Evolutionary conservation across 2,329 filamentous ascomycete species (phyloP), one percentile per base, ranked within the genome.

Genomic region (Stemphylium beticola): DNA sequence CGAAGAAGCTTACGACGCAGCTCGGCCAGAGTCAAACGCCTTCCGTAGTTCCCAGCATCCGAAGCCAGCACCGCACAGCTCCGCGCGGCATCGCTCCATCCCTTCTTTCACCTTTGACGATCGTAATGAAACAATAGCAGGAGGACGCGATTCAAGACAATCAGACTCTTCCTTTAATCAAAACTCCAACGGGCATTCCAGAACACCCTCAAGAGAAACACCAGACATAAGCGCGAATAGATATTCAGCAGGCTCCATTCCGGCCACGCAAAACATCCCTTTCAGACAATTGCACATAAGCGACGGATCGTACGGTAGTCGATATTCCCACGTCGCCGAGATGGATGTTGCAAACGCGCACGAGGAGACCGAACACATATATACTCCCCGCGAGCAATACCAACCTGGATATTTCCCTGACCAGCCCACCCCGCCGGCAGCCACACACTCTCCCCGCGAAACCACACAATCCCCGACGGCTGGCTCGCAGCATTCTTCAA

Each of bases 171-270:
- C 73, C 34, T 55, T 72, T 17, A 59, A 60, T 32, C 60, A 66
- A 11, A 76, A 70, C 53, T 73, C 71, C 10, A 55, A 56, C 20
- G 67, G 68, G 4, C 73, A 76, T 57, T 76, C 74, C 22, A 69
- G 71, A 57, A 71, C 69, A 37, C 61, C 66, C 0, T 76, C 74
- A 4, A 57, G 72, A 53, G 74, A 76, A 29, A 72, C 67, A 17
- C 60, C 67, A 38, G 71, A 74, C 41, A 60, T 58, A n/a, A 57
- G 33, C 26, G 57, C 57, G 37, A 56, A 60, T 31, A 60, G 64
- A 51, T 59, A 71, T 49, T 68, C 64, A 4, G 60, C 54, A 44
- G 57, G 57, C 44, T 58, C 64, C 26, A 53, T 72, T 34, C 62
- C 71, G 15, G 55, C 72, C 17, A 69, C 72, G 18, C 63, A 66